Evolutionary conservation across 768 basidiomycete species (phyloP), one percentile per base, ranked within the genome.

Genomic region (Collybiopsis luxurians): DNA sequence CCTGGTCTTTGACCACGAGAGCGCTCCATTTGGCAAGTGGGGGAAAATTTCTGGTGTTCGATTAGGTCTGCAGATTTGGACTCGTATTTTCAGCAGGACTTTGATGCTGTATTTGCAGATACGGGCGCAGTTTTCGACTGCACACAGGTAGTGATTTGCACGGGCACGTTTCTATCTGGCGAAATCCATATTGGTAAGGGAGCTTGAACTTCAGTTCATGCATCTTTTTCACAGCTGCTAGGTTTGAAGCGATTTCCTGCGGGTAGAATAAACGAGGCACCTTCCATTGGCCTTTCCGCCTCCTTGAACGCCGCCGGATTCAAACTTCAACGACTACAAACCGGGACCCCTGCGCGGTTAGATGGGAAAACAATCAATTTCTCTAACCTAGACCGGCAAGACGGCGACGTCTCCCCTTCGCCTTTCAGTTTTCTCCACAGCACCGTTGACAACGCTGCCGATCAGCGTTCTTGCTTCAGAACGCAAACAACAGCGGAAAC

Each of bases 101-200:
- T 2, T 27, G 23, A 5, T 34, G 17, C 7, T 46, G 26, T 45
- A n/a, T 27, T 26, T 17, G 11, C 68, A 92, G 92, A 92, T 30
- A 77, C 81, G 3, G 90, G 91, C 10, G 87, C 93, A 50, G 65
- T 85, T 17, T 84, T 95, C 27, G 73, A 74, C 17, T 95, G 92
- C 63, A 84, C 87, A 3, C 85, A 87, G 61, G 90, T 95, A 11
- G 89, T 96, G 27, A 80, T 96, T 13, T 93, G 92, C 63, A 95
- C 93, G 0, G 94, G 94, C 7, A 96, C 94, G 0, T 96, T 96
- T 67, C 79, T 96, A 24, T 88, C 89, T 2, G 94, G 91, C 11
- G 91, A 95, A 72, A 92, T 95, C 44, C 93, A 95, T 64, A 90
- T 96, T 45, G 93, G 92, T 85, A 63, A 26, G 68, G 50, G 24